phyloP scores from a whole-genome alignment of 192 early-diverging fungal genomes.

The Entophlyctis luteolus region DNA sequence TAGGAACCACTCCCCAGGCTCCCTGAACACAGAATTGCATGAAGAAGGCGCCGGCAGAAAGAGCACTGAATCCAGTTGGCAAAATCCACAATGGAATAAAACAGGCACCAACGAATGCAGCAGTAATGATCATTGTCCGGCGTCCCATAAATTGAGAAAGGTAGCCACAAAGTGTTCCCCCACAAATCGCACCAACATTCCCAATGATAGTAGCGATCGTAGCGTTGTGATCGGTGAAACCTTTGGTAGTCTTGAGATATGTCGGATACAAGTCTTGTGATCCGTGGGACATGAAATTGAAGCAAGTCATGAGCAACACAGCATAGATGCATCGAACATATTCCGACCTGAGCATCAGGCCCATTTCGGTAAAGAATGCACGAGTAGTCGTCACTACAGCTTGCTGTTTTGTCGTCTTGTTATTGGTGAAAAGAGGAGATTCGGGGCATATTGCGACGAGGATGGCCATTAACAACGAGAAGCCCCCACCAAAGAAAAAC shows the following conservation, averaged over 20 bases:
- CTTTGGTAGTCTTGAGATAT: slow-evolving; percentile 55
- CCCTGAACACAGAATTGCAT: slow-evolving; percentile 61
- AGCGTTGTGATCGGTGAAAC: slow-evolving; percentile 47
- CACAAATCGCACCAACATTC: slow-evolving; percentile 67
- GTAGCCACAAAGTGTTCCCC: slow-evolving; percentile 66
- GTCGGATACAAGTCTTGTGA: slow-evolving; percentile 73
- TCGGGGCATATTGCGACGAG: no score
- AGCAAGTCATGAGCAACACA: slow-evolving; percentile 59
- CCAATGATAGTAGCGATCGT: slow-evolving; percentile 59
- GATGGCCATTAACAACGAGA: no score
- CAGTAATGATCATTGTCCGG: slow-evolving; percentile 52
- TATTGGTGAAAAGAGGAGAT: no score
- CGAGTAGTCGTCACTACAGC: no score
- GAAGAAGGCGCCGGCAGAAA: slow-evolving; percentile 43
- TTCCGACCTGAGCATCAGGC: no score
- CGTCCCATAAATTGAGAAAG: slow-evolving; percentile 67
- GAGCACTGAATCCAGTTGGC: slow-evolving; percentile 27
- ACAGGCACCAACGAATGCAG: slow-evolving; percentile 48
- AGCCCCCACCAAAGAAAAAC: no score
- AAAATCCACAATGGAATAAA: slow-evolving; percentile 70
- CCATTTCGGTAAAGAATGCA: no score
- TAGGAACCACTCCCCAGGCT: slow-evolving; percentile 65
- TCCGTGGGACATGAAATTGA: slow-evolving; percentile 69
- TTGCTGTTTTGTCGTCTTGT: no score
- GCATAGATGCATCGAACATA: no score